Base-by-base conservation (phyloP, 306 rosid genomes). In the Casuarina glauca region DNA sequence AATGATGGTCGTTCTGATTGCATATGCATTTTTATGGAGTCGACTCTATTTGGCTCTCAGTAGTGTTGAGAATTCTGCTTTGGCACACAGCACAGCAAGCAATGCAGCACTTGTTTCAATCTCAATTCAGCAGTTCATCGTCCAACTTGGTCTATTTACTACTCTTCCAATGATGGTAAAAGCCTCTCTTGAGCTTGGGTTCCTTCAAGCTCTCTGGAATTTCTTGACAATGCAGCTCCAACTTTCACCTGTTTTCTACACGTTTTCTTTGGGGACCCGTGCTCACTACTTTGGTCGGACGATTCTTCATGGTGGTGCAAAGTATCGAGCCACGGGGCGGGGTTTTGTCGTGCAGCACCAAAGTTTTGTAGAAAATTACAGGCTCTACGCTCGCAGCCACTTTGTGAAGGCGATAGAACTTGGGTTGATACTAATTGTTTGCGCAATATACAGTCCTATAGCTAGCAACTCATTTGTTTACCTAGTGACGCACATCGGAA, bases 111-210 rank as follows among this genome's bases (percentile, higher is more conserved):
- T 93, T 76, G 81, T 76, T 54, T 80, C 94, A 16, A 80, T 89
- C 60, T 81, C 91, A 85, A 90, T 87, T 74, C 93, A 88, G 79
- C 96, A 93, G 87, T 88, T 90, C 81, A 81, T 91, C 45, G 77
- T 93, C 73, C 98, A 91, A 77, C 86, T 93, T 74, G 98, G 98
- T 69, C 70, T 93, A 58, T 91, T 93, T 82, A 86, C 96, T 54
- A 91, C 97, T 49, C 92, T 93, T 68, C 98, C 98, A 39, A 93
- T 90, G 98, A 86, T 93, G 66, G 96, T 93, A 78, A 92, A 93
- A 81, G 88, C 85, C 83, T 83, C 93, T 42, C 92, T 91, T 54
- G 96, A 91, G 74, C 91, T 74, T 39, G 97, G 98, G 17, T 93
- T 91, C 90, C 92, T 87, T 76, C 86, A 69, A 51, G 90, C 98